Conservation (phyloP, 2,329 filamentous ascomycete species). For the Drechslerella dactyloides region DNA sequence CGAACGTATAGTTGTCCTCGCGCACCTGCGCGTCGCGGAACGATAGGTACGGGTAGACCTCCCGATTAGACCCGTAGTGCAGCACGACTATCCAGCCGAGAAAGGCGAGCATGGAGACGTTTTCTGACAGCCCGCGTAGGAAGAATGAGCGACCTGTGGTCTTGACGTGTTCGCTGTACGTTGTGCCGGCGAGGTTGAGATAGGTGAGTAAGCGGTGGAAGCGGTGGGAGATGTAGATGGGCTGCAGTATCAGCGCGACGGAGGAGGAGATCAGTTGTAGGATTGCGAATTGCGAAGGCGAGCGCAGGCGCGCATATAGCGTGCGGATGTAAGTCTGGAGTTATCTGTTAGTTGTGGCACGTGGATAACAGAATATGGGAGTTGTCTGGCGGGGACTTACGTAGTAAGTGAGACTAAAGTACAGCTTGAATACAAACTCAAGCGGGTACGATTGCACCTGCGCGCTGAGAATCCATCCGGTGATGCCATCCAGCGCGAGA, state of each 20-base stretch:
- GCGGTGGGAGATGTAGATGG: conserved; percentile 68
- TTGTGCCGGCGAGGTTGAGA: conserved; percentile 66
- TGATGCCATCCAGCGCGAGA: conserved; percentile 69
- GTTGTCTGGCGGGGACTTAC: conserved; percentile 13
- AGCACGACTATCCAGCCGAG: conserved; percentile 70
- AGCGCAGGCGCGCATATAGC: conserved; percentile 71
- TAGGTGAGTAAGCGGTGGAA: conserved; percentile 66
- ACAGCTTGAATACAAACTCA: conserved; percentile 75
- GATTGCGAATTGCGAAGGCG: conserved; percentile 69
- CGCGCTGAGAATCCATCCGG: conserved; percentile 72
- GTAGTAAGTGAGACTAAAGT: conserved; percentile 72
- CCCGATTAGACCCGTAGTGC: conserved; percentile 71
- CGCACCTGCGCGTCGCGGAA: conserved; percentile 63
- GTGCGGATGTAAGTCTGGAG: conserved; percentile 70
- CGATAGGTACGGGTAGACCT: conserved; percentile 73
- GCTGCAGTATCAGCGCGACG: conserved; percentile 69
- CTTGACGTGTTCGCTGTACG: conserved; percentile 70
- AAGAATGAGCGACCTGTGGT: conserved; percentile 71
- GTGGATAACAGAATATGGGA: background rate
- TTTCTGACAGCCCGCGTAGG: conserved; percentile 71
- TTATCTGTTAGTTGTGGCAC: background rate
- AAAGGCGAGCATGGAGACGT: conserved; percentile 72
- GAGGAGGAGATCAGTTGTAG: conserved; percentile 70
- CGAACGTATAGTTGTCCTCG: conserved; percentile 66
- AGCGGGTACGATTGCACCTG: conserved; percentile 73